A percentile compares a stretch with the other conserved stretches of the same genome.
Evolutionary conservation across 1,139 yeast genomes (phyloP).

Genomic region (Lodderomyces margitis): DNA sequence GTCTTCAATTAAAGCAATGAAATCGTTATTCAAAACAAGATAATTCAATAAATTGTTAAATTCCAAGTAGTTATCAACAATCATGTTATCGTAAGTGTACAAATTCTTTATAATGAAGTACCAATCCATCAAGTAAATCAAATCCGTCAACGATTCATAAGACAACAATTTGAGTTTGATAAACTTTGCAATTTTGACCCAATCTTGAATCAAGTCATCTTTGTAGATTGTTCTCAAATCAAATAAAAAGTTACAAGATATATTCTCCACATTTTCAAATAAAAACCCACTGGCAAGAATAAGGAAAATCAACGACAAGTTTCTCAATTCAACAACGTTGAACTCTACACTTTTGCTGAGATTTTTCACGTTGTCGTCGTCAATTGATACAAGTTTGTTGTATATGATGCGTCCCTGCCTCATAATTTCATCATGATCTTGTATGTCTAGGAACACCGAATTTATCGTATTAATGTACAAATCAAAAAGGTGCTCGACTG

Average conservation of each 20-base stretch:
- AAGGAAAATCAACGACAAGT: conserved; percentile 19
- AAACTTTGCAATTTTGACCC: conserved; percentile 26
- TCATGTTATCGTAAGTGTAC: conserved; percentile 22
- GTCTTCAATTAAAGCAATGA: conserved; percentile 23
- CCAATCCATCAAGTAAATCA: conserved; percentile 29
- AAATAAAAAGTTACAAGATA: conserved; percentile 9
- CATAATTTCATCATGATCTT: conserved; percentile 17
- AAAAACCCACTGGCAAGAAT: conserved; percentile 26
- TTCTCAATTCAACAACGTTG: conserved; percentile 15
- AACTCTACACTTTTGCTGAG: conserved; percentile 12
- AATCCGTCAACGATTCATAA: conserved; percentile 25
- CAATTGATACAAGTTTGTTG: conserved; percentile 11
- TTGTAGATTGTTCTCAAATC: conserved; percentile 12
- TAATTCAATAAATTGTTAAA: conserved; percentile 30
- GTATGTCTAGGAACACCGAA: conserved; percentile 18
- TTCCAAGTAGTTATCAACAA: conserved; percentile 31
- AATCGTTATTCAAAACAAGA: conserved; percentile 26
- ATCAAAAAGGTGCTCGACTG: conserved; percentile 14
- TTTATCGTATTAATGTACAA: conserved; percentile 18
- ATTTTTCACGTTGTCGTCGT: conserved; percentile 15
- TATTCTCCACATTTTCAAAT: conserved; percentile 14
- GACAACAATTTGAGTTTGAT: conserved; percentile 20
- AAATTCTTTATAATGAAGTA: conserved; percentile 27
- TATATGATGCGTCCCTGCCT: conserved; percentile 12
- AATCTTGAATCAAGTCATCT: conserved; percentile 21